phyloP scores from a whole-genome alignment of 2,329 filamentous ascomycete genomes.

The Clonostachys byssicola region DNA sequence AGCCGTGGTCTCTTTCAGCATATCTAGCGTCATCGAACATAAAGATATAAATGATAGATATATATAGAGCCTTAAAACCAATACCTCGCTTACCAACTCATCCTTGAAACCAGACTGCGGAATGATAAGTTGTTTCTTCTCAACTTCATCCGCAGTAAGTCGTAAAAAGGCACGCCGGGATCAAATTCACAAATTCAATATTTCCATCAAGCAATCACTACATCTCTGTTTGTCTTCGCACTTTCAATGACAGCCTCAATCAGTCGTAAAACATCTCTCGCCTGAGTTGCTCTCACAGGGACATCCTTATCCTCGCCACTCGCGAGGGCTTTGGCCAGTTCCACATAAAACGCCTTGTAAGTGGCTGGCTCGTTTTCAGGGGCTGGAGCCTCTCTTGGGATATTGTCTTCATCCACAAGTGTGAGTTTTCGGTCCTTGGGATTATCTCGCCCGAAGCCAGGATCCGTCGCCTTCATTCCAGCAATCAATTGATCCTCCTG shows the following conservation, averaged over 20 bases:
- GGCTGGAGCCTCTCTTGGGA: conserved; percentile 42
- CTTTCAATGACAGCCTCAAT: conserved; percentile 49
- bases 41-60: no score
- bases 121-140: no score
- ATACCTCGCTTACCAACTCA: no score
- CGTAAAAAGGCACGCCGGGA: no score
- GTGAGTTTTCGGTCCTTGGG: conserved; percentile 50
- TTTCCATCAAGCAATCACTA: conserved; percentile 21
- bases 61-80: no score
- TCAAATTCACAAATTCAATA: no score
- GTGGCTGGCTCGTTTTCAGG: conserved; percentile 62
- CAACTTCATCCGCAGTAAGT: no score
- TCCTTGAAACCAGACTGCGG: no score
- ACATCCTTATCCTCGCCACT: conserved; percentile 43
- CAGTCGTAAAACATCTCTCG: conserved; percentile 46
- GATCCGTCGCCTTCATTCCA: conserved; percentile 57
- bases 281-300: conserved; percentile 48
- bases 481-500: conserved; percentile 72
- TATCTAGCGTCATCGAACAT: no score
- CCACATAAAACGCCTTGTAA: conserved; percentile 64
- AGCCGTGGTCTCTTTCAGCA: no score
- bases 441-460: conserved; percentile 59
- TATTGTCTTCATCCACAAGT: conserved; percentile 42
- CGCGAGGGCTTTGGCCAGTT: conserved; percentile 41
- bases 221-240: conserved; percentile 39